Conservation (phyloP, 257 asterid species). For the Echites panduratus region DNA sequence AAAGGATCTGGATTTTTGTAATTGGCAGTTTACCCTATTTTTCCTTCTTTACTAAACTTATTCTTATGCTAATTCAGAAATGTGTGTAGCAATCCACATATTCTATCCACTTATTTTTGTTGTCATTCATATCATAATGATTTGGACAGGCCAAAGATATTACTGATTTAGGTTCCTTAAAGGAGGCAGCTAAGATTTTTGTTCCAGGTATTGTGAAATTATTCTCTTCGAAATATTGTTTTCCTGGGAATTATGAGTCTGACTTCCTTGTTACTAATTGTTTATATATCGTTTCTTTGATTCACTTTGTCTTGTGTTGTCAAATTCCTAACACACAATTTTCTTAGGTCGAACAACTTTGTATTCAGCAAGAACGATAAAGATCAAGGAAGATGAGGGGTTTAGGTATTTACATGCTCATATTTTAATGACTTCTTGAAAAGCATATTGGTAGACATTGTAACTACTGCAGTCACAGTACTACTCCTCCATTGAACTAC, state of each 20-base stretch:
- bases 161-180: conserved; percentile 78
- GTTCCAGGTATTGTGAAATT: conserved; percentile 62
- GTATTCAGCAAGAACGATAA: conserved; percentile 69
- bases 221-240: conserved; percentile 8
- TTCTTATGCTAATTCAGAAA: not conserved
- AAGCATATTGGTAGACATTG: conserved; percentile 1
- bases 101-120: not conserved
- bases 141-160: conserved; percentile 78
- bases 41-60: not conserved
- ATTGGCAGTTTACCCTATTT: not conserved
- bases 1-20: not conserved
- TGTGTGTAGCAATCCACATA: not conserved
- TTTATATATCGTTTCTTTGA: not conserved
- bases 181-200: conserved; percentile 79
- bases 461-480: not conserved
- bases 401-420: conserved; percentile 43
- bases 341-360: conserved; percentile 62
- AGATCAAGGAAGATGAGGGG: conserved; percentile 85
- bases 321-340: conserved; percentile 15
- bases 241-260: conserved; percentile 1
- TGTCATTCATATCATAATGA: not conserved
- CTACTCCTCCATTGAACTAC: not conserved
- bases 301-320: not conserved
- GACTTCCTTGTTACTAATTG: not conserved
- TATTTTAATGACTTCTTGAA: not conserved